Base-by-base conservation (phyloP, 768 basidiomycete genomes). In the Candolleomyces eurysporus region DNA sequence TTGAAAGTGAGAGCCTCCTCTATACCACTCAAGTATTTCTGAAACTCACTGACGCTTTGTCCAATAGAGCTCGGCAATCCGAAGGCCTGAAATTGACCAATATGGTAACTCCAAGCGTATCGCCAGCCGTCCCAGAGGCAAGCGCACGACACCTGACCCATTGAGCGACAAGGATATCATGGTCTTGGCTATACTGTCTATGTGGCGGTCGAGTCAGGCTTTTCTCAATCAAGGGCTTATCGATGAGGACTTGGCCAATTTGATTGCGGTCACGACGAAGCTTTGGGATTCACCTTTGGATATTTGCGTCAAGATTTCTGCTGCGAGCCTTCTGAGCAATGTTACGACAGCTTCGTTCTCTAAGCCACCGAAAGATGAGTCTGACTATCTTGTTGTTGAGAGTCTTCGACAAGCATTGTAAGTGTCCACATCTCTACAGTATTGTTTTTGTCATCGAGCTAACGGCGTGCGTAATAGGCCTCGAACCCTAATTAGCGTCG, bases 121-220 rank as follows among this genome's bases (percentile, higher is more conserved):
- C 14, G 77, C 84, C 4, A 64, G 74, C 3, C 80, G 86, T 17
- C 91, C 91, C 3, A 89, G 84, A 69, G 82, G 82, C 11, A 85
- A 84, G 61, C 82, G 84, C 1, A 78, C 78, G 32, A 76, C 78
- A 5, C 64, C 73, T 0, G 87, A 90, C 68, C 82, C 86, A 2
- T 74, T 91, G 4, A 76, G 81, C 0, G 90, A 92, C 63, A 78
- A 84, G 45, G 92, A 94, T 64, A 77, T 91, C 16, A 78, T 94
- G 9, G 73, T 91, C 10, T 76, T 92, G 3, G 84, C 83, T 4
- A 80, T 91, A n/a, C 74, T 91, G 9, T 79, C 89, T 0, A 75
- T 93, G 32, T 92, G 87, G 87, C 82, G 90, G 19, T 69, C 79
- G 1, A 79, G 82, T 50, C 78, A 82, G 0, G 63, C 73, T 26